Evolutionary conservation across 352 stramenopile genomes (phyloP), one percentile per base, ranked within the genome.

Genomic region (Globisporangium solare): DNA sequence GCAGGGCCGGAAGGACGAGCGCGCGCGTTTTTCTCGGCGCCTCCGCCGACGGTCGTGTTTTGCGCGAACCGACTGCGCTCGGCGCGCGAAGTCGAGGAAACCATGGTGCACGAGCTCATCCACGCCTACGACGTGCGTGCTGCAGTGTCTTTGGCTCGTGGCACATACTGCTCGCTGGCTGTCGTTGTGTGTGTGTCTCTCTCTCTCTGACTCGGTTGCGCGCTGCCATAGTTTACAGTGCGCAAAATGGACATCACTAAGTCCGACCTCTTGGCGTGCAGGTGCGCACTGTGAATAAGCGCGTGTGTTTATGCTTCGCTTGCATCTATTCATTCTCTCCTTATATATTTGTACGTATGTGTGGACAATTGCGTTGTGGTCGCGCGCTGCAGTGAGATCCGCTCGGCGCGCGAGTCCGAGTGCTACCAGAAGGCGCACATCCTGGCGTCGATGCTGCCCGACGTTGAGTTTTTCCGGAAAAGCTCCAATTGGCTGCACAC

Each of bases 161-260:
- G 20, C 12, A 35, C 15, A 43, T 42, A 14, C n/a, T 49, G 10
- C 20, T 45, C 39, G 10, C 20, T 45, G 6, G 51, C 10, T 13
- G 37, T 21, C 32, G 7, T 47, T 18, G 20, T 41, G 15, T n/a
- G n/a, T n/a, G n/a, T n/a, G 18, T 21, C 14, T 42, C n/a, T n/a
- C n/a, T n/a, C n/a, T n/a, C n/a, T 11, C 17, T 51, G 6, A 43
- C 24, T 61, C 8, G 31, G n/a, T 24, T 21, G 47, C 20, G 20
- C 39, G 46, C 10, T 43, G 4, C 54, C 39, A 21, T 49, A 93
- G 83, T 93, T 90, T 54, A 86, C 78, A 0, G 83, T 93, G 54
- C 79, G 83, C 22, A 79, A 88, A 58, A 93, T 93, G 83, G 83
- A 93, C 60, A 90, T 93, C 56, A 90, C 83, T 53, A 84, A 90